Evolutionary conservation across 2,329 filamentous ascomycete species (phyloP), one percentile per base, ranked within the genome.

Genomic region (Colletotrichum coccodes): DNA sequence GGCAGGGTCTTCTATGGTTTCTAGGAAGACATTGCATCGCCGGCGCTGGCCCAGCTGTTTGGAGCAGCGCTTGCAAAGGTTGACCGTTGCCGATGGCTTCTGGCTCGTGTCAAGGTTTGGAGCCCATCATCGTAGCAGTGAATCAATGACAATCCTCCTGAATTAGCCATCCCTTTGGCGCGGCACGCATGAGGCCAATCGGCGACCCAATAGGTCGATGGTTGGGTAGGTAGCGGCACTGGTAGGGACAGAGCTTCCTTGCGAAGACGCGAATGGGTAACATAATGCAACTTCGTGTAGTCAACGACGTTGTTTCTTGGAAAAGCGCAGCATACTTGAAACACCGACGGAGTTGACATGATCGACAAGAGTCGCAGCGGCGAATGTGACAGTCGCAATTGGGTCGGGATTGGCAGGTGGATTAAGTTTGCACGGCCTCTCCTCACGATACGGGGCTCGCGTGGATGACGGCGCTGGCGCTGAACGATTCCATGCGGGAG

Each of bases 341-440:
- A 66, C 65, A 38, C 30, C 32, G 28, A 21, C 38, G 26, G 46
- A 58, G 49, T 28, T 44, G 60, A 32, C 42, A 64, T 42, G 36
- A 28, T 52, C 23, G 34, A 23, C 28, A n/a, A 54, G 28, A 46
- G 60, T 52, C 18, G 50, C 59, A 57, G 60, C 26, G 18, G 34
- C 36, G 18, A 64, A n/a, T 50, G 36, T 18, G 49, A 63, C 52
- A 4, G 36, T 34, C 16, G 28, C n/a, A 32, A 21, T 40, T 56
- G 64, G 58, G 36, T 8, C 58, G 16, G n/a, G 23, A 47, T 26
- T 64, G 60, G 46, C 38, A 68, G 32, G 30, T 56, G 46, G 38
- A 64, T 54, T 59, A 38, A 40, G 60, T 49, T 53, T 59, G 23
- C 44, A 64, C 46, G 38, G 60, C 40, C 34, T 53, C 44, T 8